Percentiles rank a stretch among this genome's conserved stretches.
phyloP scores from a whole-genome alignment of 2,329 filamentous ascomycete species.

The Alternaria sp. region DNA sequence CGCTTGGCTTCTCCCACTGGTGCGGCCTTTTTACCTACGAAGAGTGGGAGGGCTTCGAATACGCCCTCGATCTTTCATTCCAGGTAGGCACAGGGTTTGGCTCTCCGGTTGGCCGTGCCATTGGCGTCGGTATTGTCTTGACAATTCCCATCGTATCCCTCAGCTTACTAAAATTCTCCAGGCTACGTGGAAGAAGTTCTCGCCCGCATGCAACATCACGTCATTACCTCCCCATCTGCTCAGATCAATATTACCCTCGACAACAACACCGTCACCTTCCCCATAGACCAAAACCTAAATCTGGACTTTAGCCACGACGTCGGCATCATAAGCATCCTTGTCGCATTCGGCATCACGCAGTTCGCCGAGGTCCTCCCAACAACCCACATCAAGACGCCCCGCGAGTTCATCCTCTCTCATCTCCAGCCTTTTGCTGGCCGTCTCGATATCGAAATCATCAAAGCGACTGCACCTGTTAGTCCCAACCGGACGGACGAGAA shows the following conservation, averaged over 20 bases:
- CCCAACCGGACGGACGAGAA: constrained; percentile 31
- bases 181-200: constrained; percentile 72
- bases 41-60: constrained; percentile 77
- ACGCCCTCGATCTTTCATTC: constrained; percentile 73
- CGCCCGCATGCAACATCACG: constrained; percentile 72
- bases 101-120: constrained; percentile 71
- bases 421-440: constrained; percentile 76
- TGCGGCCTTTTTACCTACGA: constrained; percentile 77
- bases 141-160: not conserved
- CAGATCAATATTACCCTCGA: constrained; percentile 73
- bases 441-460: constrained; percentile 77
- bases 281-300: constrained; percentile 75
- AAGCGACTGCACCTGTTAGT: constrained; percentile 68
- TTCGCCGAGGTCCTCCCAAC: constrained; percentile 69
- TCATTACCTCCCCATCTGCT: constrained; percentile 54
- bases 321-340: constrained; percentile 73
- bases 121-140: constrained; percentile 71
- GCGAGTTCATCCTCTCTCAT: constrained; percentile 70
- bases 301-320: constrained; percentile 83
- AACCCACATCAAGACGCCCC: constrained; percentile 63
- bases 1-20: constrained; percentile 76
- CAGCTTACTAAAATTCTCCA: constrained; percentile 16
- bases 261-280: constrained; percentile 73
- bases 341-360: constrained; percentile 76
- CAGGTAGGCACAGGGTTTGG: constrained; percentile 68